Percentiles rank a stretch among this genome's conserved stretches.
These are phyloP conservation scores for Pseudoscleropodium purum DNA, from an alignment of 225 moss, liverwort and hornwort genomes.

Conservation along the genomic window DNA sequence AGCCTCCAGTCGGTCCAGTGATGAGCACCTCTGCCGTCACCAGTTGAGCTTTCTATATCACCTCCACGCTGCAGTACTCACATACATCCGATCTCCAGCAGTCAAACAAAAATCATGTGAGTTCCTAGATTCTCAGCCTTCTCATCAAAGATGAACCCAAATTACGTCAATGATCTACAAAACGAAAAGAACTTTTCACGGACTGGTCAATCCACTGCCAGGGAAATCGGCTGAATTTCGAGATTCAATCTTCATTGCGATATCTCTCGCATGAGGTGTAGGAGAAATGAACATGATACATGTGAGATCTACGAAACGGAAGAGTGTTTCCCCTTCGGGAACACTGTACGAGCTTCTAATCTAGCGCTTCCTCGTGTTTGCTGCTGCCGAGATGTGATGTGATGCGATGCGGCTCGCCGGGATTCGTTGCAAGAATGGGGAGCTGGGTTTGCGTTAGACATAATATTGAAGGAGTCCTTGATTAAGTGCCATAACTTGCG, in stretches of 20 bases:
- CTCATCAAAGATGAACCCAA: not conserved
- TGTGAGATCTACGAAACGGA: fast-evolving
- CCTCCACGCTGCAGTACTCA: not conserved
- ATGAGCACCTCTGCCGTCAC: not conserved
- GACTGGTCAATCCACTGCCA: not conserved
- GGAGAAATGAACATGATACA: fast-evolving
- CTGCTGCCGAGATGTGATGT: not conserved
- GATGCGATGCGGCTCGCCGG: not conserved
- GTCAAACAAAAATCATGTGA: not conserved
- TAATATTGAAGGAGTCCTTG: not conserved
- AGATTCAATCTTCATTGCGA: not conserved
- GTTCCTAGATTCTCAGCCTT: not conserved
- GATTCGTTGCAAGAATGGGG: conserved; percentile 7
- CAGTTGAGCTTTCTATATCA: not conserved
- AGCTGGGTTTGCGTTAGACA: not conserved
- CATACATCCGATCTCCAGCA: not conserved
- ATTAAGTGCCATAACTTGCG: not conserved
- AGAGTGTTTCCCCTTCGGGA: not conserved
- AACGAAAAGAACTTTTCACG: not conserved
- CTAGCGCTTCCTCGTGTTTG: not conserved
- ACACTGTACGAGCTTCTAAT: not conserved
- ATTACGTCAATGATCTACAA: not conserved
- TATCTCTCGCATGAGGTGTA: not conserved
- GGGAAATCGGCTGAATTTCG: not conserved
- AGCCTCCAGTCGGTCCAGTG: not conserved